Percentiles rank a stretch among this genome's conserved stretches.
These are phyloP conservation scores for Auriscalpium vulgare DNA, from an alignment of 768 basidiomycete genomes.

Conservation along the genomic window DNA sequence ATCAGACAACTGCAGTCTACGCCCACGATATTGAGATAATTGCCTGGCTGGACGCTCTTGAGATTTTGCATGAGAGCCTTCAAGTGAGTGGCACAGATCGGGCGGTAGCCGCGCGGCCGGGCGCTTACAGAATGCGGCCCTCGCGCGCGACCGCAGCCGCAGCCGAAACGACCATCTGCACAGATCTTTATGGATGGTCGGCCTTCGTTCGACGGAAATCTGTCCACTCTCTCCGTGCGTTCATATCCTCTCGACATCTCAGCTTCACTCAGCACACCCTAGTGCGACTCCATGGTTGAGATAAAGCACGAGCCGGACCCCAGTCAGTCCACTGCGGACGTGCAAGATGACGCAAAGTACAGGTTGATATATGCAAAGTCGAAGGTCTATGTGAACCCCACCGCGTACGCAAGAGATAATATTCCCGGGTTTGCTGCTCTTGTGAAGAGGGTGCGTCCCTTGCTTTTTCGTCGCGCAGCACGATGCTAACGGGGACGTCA, in stretches of 20 bases:
- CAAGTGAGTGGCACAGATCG: too few relatives aligned
- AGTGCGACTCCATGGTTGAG: conserved; percentile 67
- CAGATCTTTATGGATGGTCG: too few relatives aligned
- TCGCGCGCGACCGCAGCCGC: too few relatives aligned
- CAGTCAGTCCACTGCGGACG: conserved; percentile 11
- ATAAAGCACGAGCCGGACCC: conserved; percentile 42
- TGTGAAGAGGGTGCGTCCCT: conserved; percentile 68
- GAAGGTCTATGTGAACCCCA: conserved; percentile 94
- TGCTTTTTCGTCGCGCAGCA: conserved; percentile 4
- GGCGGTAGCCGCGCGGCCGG: too few relatives aligned
- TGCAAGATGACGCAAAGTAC: conserved; percentile 52
- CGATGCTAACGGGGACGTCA: conserved; percentile 6
- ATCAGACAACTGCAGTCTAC: too few relatives aligned
- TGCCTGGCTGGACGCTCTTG: too few relatives aligned
- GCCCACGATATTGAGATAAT: too few relatives aligned
- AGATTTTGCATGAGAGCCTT: too few relatives aligned
- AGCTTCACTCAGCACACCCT: not conserved
- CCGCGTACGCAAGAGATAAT: conserved; percentile 85
- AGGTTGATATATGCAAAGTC: conserved; percentile 84
- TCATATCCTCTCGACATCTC: conserved; percentile 6
- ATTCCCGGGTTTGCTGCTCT: conserved; percentile 90
- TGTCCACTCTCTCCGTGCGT: conserved; percentile 32
- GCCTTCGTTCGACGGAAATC: too few relatives aligned
- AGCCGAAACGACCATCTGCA: too few relatives aligned
- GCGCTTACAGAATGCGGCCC: too few relatives aligned